Conservation (phyloP, 441 rosid species). For the Populus hybrid region DNA sequence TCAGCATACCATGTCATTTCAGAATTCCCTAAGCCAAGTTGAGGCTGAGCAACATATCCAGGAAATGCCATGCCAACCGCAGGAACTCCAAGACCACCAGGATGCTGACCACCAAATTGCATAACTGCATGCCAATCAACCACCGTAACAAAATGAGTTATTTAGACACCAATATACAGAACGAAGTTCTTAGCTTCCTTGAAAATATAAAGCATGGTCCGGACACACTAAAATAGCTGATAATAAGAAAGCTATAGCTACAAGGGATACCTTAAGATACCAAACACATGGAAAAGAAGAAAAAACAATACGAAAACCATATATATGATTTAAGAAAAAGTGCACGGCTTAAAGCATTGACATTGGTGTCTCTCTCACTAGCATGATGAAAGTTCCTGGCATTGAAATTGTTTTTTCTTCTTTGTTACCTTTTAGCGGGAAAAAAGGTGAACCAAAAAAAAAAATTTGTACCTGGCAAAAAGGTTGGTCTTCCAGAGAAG, state of each 20-base stretch:
- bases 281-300: neutral
- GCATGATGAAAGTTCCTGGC: neutral
- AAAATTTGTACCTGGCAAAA: slow-evolving; percentile 62
- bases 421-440: neutral
- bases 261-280: neutral
- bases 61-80: slow-evolving; percentile 97
- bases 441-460: neutral
- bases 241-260: neutral
- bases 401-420: neutral
- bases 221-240: too few relatives aligned
- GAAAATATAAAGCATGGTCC: neutral
- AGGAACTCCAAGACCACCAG: slow-evolving; percentile 84
- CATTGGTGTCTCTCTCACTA: neutral
- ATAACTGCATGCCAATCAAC: slow-evolving; percentile 49
- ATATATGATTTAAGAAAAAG: neutral
- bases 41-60: slow-evolving; percentile 89
- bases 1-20: slow-evolving; percentile 90
- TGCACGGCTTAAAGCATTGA: neutral
- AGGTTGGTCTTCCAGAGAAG: slow-evolving; percentile 36
- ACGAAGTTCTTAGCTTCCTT: neutral
- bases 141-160: neutral
- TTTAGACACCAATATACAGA: neutral
- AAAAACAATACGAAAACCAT: neutral
- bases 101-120: slow-evolving; percentile 94
- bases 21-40: slow-evolving; percentile 80